Conservation (phyloP, 2,329 filamentous ascomycete genomes). For the Pyrenophora tritici-repentis region DNA sequence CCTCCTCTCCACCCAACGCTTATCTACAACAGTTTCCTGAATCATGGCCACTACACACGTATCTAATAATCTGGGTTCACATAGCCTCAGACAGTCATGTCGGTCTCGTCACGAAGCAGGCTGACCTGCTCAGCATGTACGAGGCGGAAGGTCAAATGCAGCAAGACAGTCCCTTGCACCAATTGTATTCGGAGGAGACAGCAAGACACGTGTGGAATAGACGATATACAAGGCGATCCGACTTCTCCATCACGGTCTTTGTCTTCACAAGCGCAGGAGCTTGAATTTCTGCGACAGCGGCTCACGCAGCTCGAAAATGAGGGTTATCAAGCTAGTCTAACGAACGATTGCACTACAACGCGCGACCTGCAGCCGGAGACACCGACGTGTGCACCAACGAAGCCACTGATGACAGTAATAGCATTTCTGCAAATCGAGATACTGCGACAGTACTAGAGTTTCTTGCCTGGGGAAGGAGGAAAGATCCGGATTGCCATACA, state of each 20-base stretch:
- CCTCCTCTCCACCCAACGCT: not conserved
- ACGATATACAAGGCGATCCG: not conserved
- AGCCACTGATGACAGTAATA: too few relatives aligned
- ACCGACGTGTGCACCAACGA: too few relatives aligned
- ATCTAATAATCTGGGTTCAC: not conserved
- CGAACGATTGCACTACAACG: conserved; percentile 12
- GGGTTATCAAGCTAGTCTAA: conserved; percentile 2
- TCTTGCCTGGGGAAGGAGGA: conserved; percentile 54
- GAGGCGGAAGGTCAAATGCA: conserved; percentile 44
- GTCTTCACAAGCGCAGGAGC: conserved; percentile 1
- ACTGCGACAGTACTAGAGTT: conserved; percentile 55
- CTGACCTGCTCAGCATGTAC: conserved; percentile 38
- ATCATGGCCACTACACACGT: not conserved
- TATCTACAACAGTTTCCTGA: not conserved
- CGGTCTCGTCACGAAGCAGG: not conserved
- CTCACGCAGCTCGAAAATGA: conserved; percentile 31
- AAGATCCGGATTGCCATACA: conserved; percentile 37
- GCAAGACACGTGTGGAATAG: conserved; percentile 8
- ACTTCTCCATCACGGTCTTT: not conserved
- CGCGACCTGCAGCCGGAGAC: too few relatives aligned
- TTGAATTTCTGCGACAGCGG: conserved; percentile 27
- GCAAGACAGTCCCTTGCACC: conserved; percentile 48
- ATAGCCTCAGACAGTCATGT: not conserved
- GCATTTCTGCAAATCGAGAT: conserved; percentile 34
- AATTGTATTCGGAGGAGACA: conserved; percentile 45